phyloP scores from a whole-genome alignment of 1,139 yeast genomes.

The Maudiozyma humilis region DNA sequence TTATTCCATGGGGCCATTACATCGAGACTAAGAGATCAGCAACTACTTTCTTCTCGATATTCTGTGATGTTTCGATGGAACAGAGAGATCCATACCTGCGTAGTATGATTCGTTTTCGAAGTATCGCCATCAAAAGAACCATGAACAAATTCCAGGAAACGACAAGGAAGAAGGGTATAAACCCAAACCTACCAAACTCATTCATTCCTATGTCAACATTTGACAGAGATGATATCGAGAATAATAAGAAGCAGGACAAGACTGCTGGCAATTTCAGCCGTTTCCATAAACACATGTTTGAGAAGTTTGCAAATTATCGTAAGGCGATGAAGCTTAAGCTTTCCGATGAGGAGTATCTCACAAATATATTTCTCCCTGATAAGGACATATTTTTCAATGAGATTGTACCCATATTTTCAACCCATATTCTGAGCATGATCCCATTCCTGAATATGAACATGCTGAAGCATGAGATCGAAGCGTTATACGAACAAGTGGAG shows the following conservation, averaged over 20 bases:
- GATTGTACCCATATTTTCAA: conserved; percentile 21
- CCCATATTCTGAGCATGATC: conserved; percentile 17
- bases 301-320: conserved; percentile 25
- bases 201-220: conserved; percentile 21
- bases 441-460: conserved; percentile 21
- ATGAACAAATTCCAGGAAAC: conserved; percentile 13
- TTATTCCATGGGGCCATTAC: conserved; percentile 22
- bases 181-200: conserved; percentile 20
- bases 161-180: conserved; percentile 7
- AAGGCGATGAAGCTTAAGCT: conserved; percentile 13
- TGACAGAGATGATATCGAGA: conserved; percentile 18
- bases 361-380: conserved; percentile 16
- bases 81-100: conserved; percentile 26
- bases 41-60: conserved; percentile 18
- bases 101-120: conserved; percentile 17
- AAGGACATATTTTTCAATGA: conserved; percentile 13
- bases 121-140: conserved; percentile 20
- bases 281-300: conserved; percentile 22
- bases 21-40: conserved; percentile 26
- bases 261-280: conserved; percentile 10
- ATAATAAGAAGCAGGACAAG: conserved; percentile 6
- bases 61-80: conserved; percentile 22
- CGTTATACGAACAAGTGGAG: conserved; percentile 15
- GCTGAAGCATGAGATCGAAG: conserved; percentile 14
- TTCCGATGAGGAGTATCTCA: conserved; percentile 9